A percentile compares a stretch with the other conserved stretches of the same genome.
Conservation (phyloP, 1,284 basidiomycete species). For the Puccinia triticina region DNA sequence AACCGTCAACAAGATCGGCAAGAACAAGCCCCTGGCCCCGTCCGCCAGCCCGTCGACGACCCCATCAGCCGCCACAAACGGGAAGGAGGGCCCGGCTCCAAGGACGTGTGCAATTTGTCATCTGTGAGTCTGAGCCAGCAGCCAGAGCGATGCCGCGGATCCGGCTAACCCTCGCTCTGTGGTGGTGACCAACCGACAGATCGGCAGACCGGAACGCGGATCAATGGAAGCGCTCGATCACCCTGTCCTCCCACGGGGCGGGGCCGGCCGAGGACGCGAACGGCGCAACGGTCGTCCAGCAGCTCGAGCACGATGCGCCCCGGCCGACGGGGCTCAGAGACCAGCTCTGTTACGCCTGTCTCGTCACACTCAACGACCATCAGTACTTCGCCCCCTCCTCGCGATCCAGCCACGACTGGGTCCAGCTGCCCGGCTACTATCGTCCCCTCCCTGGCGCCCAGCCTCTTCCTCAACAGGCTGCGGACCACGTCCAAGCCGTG, state of each 20-base stretch:
- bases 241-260: conserved; percentile 23
- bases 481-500: neutral
- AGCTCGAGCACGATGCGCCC: neutral
- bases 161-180: neutral
- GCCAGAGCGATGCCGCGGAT: too few relatives aligned
- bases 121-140: too few relatives aligned
- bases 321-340: neutral
- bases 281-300: neutral
- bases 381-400: neutral
- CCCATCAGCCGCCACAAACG: neutral
- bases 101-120: conserved; percentile 35
- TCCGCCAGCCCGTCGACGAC: neutral
- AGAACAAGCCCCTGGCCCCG: neutral
- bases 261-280: neutral
- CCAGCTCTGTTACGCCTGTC: conserved; percentile 39
- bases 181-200: neutral
- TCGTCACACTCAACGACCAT: conserved; percentile 42
- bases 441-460: neutral
- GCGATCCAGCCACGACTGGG: neutral
- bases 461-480: neutral
- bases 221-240: conserved; percentile 41
- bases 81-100: neutral
- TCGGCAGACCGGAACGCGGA: conserved; percentile 34
- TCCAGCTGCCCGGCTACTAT: conserved; percentile 21
- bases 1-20: conserved; percentile 44